phyloP scores from a whole-genome alignment of 2,329 filamentous ascomycete species.

The Thelonectria blattea region DNA sequence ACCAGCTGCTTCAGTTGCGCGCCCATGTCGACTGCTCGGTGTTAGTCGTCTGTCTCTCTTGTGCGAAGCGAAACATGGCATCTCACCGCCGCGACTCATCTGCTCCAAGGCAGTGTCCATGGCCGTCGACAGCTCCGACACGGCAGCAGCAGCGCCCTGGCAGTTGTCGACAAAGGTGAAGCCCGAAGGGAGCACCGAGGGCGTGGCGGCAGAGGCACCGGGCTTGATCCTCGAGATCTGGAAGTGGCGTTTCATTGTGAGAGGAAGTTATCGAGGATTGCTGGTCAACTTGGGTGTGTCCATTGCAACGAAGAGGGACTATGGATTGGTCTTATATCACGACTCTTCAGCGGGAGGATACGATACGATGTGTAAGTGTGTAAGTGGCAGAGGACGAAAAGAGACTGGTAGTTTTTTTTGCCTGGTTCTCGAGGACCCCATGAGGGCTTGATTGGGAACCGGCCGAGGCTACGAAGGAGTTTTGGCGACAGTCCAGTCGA shows the following conservation, averaged over 20 bases:
- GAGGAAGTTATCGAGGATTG: background rate
- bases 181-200: constrained; percentile 11
- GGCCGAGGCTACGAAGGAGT: background rate
- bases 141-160: constrained; percentile 4
- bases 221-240: constrained; percentile 9
- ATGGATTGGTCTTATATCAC: background rate
- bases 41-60: background rate
- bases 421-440: background rate
- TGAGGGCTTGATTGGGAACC: background rate
- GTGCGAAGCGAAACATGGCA: background rate
- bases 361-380: too few species aligned
- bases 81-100: constrained; percentile 10
- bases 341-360: background rate
- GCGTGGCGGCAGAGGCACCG: background rate
- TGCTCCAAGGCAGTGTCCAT: constrained; percentile 11
- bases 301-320: background rate
- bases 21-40: constrained; percentile 18
- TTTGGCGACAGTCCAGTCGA: background rate
- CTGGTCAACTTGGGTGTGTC: background rate
- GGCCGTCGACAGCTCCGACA: constrained; percentile 10
- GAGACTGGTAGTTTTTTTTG: background rate
- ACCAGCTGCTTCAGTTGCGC: constrained; percentile 25
- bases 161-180: constrained; percentile 18
- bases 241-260: constrained; percentile 14
- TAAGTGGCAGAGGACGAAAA: background rate